These are phyloP conservation scores for Solanum aculeatissimum DNA, from an alignment of 305 asterid species.

Conservation along the genomic window DNA sequence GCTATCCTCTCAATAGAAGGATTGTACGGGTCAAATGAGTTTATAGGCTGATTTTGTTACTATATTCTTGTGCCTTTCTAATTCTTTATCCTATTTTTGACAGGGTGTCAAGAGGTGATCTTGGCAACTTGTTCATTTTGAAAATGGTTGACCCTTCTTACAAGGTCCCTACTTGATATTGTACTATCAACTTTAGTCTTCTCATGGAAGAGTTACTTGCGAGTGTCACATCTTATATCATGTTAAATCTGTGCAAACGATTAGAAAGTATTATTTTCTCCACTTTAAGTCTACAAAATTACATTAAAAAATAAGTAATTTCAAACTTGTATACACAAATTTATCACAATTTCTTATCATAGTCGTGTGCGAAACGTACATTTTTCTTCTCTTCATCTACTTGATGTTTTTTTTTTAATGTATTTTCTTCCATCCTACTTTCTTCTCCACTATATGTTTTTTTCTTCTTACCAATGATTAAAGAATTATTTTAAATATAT, in stretches of 20 bases:
- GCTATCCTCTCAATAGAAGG: too few relatives aligned
- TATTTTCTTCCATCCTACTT: neutral
- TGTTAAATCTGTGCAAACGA: neutral
- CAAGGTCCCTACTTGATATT: constrained; percentile 21
- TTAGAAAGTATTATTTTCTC: neutral
- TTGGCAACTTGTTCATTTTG: constrained; percentile 39
- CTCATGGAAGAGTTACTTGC: neutral
- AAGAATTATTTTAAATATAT: neutral
- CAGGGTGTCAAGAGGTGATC: constrained; percentile 53
- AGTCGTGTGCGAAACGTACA: neutral
- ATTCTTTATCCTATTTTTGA: neutral
- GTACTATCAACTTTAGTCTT: neutral
- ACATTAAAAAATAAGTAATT: neutral
- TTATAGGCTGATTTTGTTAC: neutral
- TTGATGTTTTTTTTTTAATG: neutral
- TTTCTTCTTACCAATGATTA: neutral
- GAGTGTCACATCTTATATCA: neutral
- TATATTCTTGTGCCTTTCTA: neutral
- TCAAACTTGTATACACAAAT: neutral
- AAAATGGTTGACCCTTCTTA: constrained; percentile 47
- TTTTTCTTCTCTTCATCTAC: neutral
- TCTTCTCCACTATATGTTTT: neutral
- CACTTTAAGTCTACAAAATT: neutral
- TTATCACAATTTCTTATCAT: neutral
- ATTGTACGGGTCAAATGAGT: neutral